These are phyloP conservation scores for Sclerotinia sclerotiorum DNA, from an alignment of 2,329 filamentous ascomycete genomes.

Conservation along the genomic window DNA sequence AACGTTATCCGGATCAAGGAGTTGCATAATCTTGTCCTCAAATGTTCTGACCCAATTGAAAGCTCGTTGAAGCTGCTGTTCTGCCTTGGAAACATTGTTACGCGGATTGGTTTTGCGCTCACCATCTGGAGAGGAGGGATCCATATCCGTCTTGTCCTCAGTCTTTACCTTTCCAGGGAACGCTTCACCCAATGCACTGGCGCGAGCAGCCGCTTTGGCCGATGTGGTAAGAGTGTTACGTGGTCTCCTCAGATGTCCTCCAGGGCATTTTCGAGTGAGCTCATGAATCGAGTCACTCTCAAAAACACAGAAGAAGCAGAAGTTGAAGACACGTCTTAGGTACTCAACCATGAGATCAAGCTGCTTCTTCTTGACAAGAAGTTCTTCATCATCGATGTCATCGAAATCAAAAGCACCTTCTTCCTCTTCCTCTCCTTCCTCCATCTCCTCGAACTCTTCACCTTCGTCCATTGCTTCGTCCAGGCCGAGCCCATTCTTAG, in stretches of 20 bases:
- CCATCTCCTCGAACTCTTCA: slow-evolving; percentile 69
- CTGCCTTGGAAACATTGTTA: slow-evolving; percentile 67
- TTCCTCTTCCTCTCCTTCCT: slow-evolving; percentile 75
- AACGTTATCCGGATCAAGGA: slow-evolving; percentile 84
- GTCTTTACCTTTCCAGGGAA: slow-evolving; percentile 82
- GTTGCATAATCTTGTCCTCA: slow-evolving; percentile 91
- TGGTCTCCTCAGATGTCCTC: slow-evolving; percentile 92
- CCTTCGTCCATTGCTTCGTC: slow-evolving; percentile 62
- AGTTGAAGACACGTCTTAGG: slow-evolving; percentile 92
- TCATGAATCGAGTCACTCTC: slow-evolving; percentile 98
- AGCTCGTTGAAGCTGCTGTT: slow-evolving; percentile 88
- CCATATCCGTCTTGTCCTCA: slow-evolving; percentile 53
- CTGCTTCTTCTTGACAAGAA: slow-evolving; percentile 92
- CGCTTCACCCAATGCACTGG: slow-evolving; percentile 76
- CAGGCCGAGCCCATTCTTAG: slow-evolving; percentile 55
- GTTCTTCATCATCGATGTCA: slow-evolving; percentile 85
- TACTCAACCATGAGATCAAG: slow-evolving; percentile 96
- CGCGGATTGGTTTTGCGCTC: slow-evolving; percentile 67
- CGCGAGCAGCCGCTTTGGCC: slow-evolving; percentile 80
- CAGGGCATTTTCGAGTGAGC: slow-evolving; percentile 90
- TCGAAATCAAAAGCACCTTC: slow-evolving; percentile 65
- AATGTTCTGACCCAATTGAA: slow-evolving; percentile 99
- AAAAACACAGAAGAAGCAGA: slow-evolving; percentile 99
- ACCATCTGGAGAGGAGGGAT: slow-evolving; percentile 62
- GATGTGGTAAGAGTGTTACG: slow-evolving; percentile 79